Evolutionary conservation across 75 land plant species (phyloP).

Genomic region (Pinus albicaulis): DNA sequence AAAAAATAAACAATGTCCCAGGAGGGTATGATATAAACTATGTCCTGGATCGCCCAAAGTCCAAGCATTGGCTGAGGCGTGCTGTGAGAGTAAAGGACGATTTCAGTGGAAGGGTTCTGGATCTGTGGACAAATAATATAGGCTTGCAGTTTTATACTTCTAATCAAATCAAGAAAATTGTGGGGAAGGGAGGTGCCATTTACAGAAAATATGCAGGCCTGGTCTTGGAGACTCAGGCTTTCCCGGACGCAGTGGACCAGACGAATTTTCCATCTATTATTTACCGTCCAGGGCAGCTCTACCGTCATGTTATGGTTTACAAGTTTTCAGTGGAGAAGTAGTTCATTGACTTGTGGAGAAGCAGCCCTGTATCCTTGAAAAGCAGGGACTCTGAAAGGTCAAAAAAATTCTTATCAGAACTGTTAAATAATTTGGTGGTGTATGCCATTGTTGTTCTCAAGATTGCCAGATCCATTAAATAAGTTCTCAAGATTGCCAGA

Average conservation of each 20-base stretch:
- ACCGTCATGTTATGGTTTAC: constrained; percentile 42
- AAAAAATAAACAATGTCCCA: constrained; percentile 27
- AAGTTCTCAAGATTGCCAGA: too few relatives aligned
- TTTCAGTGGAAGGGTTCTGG: constrained; percentile 49
- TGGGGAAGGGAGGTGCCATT: constrained; percentile 55
- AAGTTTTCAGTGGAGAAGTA: constrained; percentile 12
- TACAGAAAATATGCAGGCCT: constrained; percentile 43
- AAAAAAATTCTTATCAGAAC: too few relatives aligned
- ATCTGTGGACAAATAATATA: constrained; percentile 43
- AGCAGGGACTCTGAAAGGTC: too few relatives aligned
- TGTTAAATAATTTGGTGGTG: too few relatives aligned
- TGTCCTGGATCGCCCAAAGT: constrained; percentile 31
- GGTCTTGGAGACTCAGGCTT: constrained; percentile 74
- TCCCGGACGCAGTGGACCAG: constrained; percentile 65
- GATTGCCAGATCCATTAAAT: too few relatives aligned
- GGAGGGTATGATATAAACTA: constrained; percentile 75
- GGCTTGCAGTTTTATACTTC: constrained; percentile 79
- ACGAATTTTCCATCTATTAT: constrained; percentile 71
- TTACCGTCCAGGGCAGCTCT: constrained; percentile 52
- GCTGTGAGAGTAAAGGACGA: constrained; percentile 39
- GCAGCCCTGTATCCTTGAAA: too few relatives aligned
- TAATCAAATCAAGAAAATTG: constrained; percentile 23
- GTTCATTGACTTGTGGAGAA: too few relatives aligned
- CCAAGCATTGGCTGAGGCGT: constrained; percentile 22
- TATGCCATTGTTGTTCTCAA: too few relatives aligned